These are phyloP conservation scores for Leishmania tarentolae DNA, from an alignment of 208 protist species.

Conservation along the genomic window DNA sequence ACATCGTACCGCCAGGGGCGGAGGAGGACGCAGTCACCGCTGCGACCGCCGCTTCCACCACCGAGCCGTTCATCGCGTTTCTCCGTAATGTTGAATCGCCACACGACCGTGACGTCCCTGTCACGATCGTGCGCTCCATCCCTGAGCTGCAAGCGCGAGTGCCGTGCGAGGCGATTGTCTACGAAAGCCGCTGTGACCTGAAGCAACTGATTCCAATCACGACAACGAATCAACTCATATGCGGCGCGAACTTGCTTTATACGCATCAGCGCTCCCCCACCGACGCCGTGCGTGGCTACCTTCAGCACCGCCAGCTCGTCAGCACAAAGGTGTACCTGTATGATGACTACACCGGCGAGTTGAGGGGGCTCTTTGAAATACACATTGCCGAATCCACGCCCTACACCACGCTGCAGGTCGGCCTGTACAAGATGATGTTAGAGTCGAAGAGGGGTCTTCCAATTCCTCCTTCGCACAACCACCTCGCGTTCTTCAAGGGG, in stretches of 20 bases:
- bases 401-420: slow-evolving; percentile 32
- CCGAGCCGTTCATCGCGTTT: slow-evolving; percentile 18
- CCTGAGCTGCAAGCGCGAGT: slow-evolving; percentile 16
- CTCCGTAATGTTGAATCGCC: slow-evolving; percentile 10
- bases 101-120: slow-evolving; percentile 6
- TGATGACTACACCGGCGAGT: slow-evolving; percentile 24
- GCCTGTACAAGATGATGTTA: slow-evolving; percentile 24
- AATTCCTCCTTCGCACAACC: slow-evolving; percentile 14
- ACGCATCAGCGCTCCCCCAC: background rate
- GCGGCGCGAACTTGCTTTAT: slow-evolving; percentile 36
- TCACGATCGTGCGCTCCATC: slow-evolving; percentile 19
- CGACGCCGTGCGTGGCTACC: slow-evolving; percentile 14
- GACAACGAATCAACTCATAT: slow-evolving; percentile 7
- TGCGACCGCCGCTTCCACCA: background rate
- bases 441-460: slow-evolving; percentile 7
- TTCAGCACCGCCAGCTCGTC: slow-evolving; percentile 28
- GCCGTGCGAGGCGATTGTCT: slow-evolving; percentile 15
- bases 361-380: slow-evolving; percentile 27
- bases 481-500: slow-evolving; percentile 45
- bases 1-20: slow-evolving; percentile 1
- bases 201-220: slow-evolving; percentile 6
- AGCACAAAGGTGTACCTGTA: slow-evolving; percentile 38
- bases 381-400: slow-evolving; percentile 23
- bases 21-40: background rate
- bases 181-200: slow-evolving; percentile 6